phyloP scores from a whole-genome alignment of 2,329 filamentous ascomycete genomes.

The Neocucurbitaria cava region DNA sequence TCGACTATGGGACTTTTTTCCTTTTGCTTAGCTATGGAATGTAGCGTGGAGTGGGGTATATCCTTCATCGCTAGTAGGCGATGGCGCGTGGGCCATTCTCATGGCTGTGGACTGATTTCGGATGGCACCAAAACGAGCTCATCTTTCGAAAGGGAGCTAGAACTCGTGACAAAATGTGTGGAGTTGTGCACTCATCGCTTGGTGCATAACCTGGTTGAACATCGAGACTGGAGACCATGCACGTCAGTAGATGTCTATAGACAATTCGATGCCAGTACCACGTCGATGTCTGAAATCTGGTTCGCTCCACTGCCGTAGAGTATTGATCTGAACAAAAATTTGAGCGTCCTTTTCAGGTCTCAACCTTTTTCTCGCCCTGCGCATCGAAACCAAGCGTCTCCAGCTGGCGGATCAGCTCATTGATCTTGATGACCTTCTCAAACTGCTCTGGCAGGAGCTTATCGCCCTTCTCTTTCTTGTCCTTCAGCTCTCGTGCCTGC shows the following conservation, averaged over 20 bases:
- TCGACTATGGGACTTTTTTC: neutral
- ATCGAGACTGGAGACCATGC: neutral
- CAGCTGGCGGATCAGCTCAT: conserved; percentile 87
- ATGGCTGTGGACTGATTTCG: neutral
- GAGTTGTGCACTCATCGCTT: neutral
- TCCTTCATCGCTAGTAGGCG: neutral
- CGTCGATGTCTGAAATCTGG: neutral
- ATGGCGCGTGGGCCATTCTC: no score
- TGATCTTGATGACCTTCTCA: conserved; percentile 96
- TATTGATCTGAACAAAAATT: neutral
- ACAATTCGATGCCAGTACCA: neutral
- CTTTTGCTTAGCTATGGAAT: neutral
- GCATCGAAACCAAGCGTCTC: conserved; percentile 83
- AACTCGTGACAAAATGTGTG: neutral
- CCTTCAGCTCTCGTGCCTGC: conserved; percentile 87
- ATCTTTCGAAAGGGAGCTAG: neutral
- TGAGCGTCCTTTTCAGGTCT: conserved; percentile 28
- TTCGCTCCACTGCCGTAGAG: neutral
- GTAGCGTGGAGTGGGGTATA: neutral
- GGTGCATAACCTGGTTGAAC: neutral
- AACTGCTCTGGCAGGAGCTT: conserved; percentile 90
- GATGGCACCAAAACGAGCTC: neutral
- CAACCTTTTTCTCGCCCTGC: conserved; percentile 70
- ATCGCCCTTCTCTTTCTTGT: conserved; percentile 88
- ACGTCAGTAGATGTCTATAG: neutral